A percentile compares a stretch with the other conserved stretches of the same genome.
These are phyloP conservation scores for Silene latifolia DNA, from an alignment of 148 eudicot species.

Conservation along the genomic window DNA sequence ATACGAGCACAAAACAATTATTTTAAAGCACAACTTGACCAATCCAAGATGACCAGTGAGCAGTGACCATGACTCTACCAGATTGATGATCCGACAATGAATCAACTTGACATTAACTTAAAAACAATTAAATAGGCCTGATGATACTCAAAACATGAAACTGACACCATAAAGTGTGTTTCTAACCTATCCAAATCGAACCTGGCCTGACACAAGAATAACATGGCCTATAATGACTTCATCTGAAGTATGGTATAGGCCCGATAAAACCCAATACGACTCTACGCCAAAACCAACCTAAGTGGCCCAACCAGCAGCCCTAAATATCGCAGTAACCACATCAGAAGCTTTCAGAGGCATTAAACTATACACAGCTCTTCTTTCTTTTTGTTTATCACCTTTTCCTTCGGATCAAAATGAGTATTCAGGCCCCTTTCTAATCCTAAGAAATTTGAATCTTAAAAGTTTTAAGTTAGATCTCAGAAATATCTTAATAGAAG, in stretches of 20 bases:
- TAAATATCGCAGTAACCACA: neutral
- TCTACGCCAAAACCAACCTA: neutral
- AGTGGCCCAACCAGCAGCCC: neutral
- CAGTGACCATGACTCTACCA: no score
- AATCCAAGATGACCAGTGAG: neutral
- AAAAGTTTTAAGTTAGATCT: no score
- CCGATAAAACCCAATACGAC: neutral
- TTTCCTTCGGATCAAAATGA: neutral
- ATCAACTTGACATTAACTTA: neutral
- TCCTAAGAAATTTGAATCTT: neutral
- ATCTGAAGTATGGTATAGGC: neutral
- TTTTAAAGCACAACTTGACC: neutral
- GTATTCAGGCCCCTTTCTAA: neutral
- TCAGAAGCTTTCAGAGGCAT: no score
- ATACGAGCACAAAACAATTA: no score
- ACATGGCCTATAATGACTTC: neutral
- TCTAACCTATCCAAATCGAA: neutral
- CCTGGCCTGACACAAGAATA: neutral
- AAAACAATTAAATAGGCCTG: no score
- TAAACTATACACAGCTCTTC: neutral
- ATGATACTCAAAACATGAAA: no score
- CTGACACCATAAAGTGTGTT: neutral
- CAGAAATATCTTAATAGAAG: neutral
- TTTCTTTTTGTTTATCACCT: neutral
- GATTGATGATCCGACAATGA: neutral